Percentiles rank a stretch among this genome's conserved stretches.
Conservation (phyloP, 768 basidiomycete species). For the Ephemerocybe angulata region DNA sequence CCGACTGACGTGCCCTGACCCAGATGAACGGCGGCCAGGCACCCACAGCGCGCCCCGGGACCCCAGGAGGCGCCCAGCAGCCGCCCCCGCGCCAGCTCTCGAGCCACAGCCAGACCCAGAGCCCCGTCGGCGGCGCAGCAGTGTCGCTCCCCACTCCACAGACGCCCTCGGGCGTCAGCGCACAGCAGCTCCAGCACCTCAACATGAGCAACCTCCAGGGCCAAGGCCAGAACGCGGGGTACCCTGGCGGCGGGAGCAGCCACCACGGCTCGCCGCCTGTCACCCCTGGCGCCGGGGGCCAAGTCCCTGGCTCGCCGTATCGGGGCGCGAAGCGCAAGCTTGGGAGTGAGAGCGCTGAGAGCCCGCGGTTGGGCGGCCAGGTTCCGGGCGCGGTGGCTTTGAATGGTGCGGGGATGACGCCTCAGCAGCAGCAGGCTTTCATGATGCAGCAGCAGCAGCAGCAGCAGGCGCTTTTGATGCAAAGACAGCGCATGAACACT, state of each 20-base stretch:
- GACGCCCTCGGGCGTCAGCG: too few species aligned
- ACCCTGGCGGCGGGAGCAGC: background rate
- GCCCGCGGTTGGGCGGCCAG: constrained; percentile 1
- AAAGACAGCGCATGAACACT: constrained; percentile 10
- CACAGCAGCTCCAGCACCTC: constrained; percentile 7
- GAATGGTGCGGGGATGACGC: background rate
- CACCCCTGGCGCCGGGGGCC: background rate
- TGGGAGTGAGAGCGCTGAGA: background rate
- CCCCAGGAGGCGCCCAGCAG: too few species aligned
- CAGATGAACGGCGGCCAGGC: background rate
- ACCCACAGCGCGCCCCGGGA: background rate
- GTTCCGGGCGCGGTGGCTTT: background rate
- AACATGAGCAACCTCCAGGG: background rate
- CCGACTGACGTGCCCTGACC: background rate
- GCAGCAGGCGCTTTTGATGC: constrained; percentile 3
- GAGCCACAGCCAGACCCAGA: background rate
- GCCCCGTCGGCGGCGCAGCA: too few species aligned
- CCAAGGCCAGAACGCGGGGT: background rate
- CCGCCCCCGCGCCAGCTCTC: background rate
- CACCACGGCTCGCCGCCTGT: constrained; percentile 7
- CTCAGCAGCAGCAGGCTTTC: constrained; percentile 9
- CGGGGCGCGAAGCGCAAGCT: constrained; percentile 7
- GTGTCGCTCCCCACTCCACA: too few species aligned
- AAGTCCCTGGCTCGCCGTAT: background rate
- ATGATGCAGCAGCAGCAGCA: constrained; percentile 14